phyloP scores from a whole-genome alignment of 495 filamentous ascomycete species.

The Sphaerosporella brunnea region DNA sequence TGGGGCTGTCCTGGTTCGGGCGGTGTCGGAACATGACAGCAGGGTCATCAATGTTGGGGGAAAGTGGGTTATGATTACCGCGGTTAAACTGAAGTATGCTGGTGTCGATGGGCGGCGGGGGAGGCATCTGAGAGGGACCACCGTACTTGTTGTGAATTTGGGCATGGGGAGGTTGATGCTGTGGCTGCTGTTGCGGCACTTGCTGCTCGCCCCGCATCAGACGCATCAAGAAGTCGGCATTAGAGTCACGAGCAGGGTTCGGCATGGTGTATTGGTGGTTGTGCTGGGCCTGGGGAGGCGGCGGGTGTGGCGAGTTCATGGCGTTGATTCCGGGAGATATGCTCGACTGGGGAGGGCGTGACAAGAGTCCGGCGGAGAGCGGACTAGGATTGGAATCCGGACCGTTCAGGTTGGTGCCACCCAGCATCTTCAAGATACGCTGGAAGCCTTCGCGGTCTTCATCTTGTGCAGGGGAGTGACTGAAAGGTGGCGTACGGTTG shows the following conservation, averaged over 20 bases:
- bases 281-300: slow-evolving; percentile 10
- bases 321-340: not conserved
- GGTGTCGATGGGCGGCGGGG: slow-evolving; percentile 25
- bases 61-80: slow-evolving; percentile 21
- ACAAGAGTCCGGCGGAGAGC: slow-evolving; percentile 13
- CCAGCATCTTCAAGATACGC: slow-evolving; percentile 69
- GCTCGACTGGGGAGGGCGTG: slow-evolving; percentile 18
- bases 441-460: slow-evolving; percentile 85
- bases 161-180: slow-evolving; percentile 9
- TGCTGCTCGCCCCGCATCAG: slow-evolving; percentile 25
- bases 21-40: slow-evolving; percentile 22
- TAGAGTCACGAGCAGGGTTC: slow-evolving; percentile 4
- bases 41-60: slow-evolving; percentile 23
- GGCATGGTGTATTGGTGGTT: slow-evolving; percentile 11
- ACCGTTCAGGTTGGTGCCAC: slow-evolving; percentile 29
- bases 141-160: slow-evolving; percentile 22
- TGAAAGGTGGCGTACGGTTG: slow-evolving; percentile 8
- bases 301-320: slow-evolving; percentile 17
- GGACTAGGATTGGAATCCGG: slow-evolving; percentile 16
- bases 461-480: slow-evolving; percentile 22
- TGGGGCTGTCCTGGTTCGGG: slow-evolving; percentile 15
- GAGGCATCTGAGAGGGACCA: slow-evolving; percentile 26
- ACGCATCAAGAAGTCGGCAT: slow-evolving; percentile 18
- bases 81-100: slow-evolving; percentile 22
- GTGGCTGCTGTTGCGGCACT: slow-evolving; percentile 13